A percentile compares a stretch with the other conserved stretches of the same genome.
Evolutionary conservation across 768 basidiomycete species (phyloP).

Genomic region (Suillus subluteus): DNA sequence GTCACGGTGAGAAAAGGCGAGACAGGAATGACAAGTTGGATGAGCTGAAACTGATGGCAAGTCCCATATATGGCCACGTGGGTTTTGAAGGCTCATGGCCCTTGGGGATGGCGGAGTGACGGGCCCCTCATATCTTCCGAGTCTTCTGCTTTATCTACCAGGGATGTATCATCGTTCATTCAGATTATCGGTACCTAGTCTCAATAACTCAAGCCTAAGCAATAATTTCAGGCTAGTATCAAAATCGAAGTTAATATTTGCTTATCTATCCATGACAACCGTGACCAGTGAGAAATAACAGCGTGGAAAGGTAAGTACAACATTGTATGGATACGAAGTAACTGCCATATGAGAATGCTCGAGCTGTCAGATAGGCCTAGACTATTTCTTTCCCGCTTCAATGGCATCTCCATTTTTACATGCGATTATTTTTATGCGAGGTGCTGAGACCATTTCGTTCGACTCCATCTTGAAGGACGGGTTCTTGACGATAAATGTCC

Average conservation of each 20-base stretch:
- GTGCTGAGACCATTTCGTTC: slow-evolving; percentile 72
- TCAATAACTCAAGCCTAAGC: neutral
- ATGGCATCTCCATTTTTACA: slow-evolving; percentile 95
- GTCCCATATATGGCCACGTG: slow-evolving; percentile 28
- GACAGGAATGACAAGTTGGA: slow-evolving; percentile 15
- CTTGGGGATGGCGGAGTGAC: slow-evolving; percentile 9
- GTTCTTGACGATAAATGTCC: slow-evolving; percentile 97
- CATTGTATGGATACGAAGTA: slow-evolving; percentile 29
- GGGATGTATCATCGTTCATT: neutral
- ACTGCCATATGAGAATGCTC: neutral
- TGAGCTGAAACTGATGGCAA: slow-evolving; percentile 26
- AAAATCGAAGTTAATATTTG: neutral
- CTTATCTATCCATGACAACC: slow-evolving; percentile 5
- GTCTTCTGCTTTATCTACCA: neutral
- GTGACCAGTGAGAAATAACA: neutral
- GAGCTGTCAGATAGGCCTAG: neutral
- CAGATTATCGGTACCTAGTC: neutral
- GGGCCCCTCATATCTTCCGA: neutral
- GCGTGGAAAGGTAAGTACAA: slow-evolving; percentile 27
- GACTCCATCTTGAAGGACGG: slow-evolving; percentile 96
- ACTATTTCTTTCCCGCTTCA: slow-evolving; percentile 73
- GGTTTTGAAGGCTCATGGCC: neutral
- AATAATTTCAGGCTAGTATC: neutral
- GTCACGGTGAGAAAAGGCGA: slow-evolving; percentile 13
- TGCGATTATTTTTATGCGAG: slow-evolving; percentile 95